Percentiles rank a stretch among this genome's conserved stretches.
Conservation (phyloP, 345 rosid genomes). For the Garcia nutans region DNA sequence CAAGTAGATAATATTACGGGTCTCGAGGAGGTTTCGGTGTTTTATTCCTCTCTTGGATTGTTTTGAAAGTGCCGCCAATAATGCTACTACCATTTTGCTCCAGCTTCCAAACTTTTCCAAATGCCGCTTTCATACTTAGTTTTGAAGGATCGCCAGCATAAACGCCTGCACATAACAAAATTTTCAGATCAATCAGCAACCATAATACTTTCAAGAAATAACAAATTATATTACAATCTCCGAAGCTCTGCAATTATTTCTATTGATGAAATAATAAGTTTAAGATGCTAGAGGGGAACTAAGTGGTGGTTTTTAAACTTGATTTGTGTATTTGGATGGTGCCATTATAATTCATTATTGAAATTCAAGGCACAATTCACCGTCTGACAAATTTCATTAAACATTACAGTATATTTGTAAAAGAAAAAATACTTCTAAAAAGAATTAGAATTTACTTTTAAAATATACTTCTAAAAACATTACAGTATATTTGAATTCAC, state of each 20-base stretch:
- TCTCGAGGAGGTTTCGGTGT: constrained; percentile 66
- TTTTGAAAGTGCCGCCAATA: constrained; percentile 76
- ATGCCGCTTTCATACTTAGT: constrained; percentile 91
- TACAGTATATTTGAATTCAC: neutral
- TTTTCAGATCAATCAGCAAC: neutral
- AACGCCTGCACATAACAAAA: constrained; percentile 53
- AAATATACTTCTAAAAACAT: too few species aligned
- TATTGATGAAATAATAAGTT: neutral
- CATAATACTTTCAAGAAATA: neutral
- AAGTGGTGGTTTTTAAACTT: neutral
- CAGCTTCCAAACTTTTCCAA: constrained; percentile 94
- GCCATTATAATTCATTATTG: neutral
- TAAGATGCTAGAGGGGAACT: neutral
- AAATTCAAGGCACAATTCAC: neutral
- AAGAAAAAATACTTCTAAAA: too few species aligned
- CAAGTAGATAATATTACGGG: constrained; percentile 52
- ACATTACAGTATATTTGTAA: neutral
- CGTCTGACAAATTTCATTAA: neutral
- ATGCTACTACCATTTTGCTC: constrained; percentile 87
- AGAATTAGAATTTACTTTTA: too few species aligned
- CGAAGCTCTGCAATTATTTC: neutral
- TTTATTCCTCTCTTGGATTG: constrained; percentile 72
- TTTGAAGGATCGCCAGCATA: constrained; percentile 96
- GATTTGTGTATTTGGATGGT: neutral
- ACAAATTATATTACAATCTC: neutral